Percentiles rank a stretch among this genome's conserved stretches.
phyloP scores from a whole-genome alignment of 2,329 filamentous ascomycete genomes.

The Clarireedia homoeocarpa region DNA sequence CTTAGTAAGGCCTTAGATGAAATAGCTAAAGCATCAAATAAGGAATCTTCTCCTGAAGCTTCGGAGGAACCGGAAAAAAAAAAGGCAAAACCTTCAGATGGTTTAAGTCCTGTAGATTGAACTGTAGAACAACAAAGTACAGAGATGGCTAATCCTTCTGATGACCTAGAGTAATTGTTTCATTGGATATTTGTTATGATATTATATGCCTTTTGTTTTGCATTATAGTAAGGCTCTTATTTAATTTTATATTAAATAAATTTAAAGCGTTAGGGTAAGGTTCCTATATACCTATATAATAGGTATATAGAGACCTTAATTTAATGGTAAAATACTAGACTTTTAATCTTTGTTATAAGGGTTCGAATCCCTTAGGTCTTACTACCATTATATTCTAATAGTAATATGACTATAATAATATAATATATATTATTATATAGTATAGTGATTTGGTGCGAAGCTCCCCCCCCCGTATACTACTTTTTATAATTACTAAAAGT shows the following conservation, averaged over 20 bases:
- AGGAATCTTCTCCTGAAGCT: background rate
- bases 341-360: constrained; percentile 2
- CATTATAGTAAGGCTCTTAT: too few species aligned
- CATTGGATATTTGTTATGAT: too few species aligned
- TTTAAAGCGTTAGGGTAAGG: too few species aligned
- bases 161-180: too few species aligned
- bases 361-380: constrained; percentile 6
- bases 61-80: background rate
- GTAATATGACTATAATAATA: background rate
- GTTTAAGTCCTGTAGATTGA: background rate
- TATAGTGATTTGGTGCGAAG: background rate
- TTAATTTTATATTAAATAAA: too few species aligned
- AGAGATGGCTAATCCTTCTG: too few species aligned
- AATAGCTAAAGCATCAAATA: too few species aligned
- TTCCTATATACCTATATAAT: too few species aligned
- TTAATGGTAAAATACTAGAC: constrained; percentile 4
- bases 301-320: constrained; percentile 2
- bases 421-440: background rate
- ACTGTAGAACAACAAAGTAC: too few species aligned
- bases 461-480: background rate
- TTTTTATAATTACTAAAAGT: background rate
- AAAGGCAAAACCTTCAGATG: background rate
- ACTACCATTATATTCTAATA: background rate
- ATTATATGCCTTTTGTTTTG: too few species aligned
- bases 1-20: background rate